These are phyloP conservation scores for Cryomyces antarcticus DNA, from an alignment of 495 filamentous ascomycete genomes.

Conservation along the genomic window DNA sequence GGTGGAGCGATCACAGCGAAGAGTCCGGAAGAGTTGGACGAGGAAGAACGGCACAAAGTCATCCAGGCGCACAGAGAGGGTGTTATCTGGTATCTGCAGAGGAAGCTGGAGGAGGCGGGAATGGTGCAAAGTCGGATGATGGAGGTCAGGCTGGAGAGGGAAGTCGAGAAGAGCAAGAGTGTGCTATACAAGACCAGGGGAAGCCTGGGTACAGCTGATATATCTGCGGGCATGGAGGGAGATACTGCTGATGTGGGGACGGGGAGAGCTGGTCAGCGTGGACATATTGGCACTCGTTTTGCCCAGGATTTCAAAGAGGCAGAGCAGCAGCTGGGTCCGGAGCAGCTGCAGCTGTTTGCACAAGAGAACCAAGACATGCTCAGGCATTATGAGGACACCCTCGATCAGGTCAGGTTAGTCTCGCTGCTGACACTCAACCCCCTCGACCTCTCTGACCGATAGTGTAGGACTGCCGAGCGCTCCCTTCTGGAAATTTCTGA, in stretches of 20 bases:
- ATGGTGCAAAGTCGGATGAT: conserved; percentile 74
- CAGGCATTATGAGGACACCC: conserved; percentile 71
- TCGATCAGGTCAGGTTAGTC: conserved; percentile 79
- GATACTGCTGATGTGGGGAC: neutral
- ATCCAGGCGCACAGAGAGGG: conserved; percentile 50
- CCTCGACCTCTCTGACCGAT: neutral
- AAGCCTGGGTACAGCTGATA: conserved; percentile 8
- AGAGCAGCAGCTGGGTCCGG: conserved; percentile 45
- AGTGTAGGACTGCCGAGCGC: conserved; percentile 59
- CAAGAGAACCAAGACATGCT: conserved; percentile 86
- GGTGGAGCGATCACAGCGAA: conserved; percentile 24
- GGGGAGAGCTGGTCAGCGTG: neutral
- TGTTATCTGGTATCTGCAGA: conserved; percentile 62
- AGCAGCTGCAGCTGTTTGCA: conserved; percentile 83
- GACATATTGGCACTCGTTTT: neutral
- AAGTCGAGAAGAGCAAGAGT: conserved; percentile 76
- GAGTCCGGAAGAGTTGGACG: conserved; percentile 39
- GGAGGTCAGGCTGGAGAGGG: conserved; percentile 62
- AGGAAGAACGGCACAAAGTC: conserved; percentile 43
- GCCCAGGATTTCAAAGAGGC: conserved; percentile 12
- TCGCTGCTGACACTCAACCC: conserved; percentile 2
- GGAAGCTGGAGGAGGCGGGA: conserved; percentile 51
- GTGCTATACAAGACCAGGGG: conserved; percentile 49
- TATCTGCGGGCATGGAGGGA: conserved; percentile 1
- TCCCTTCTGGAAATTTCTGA: conserved; percentile 85